Percentiles rank a stretch among this genome's conserved stretches.
Conservation (phyloP, 345 rosid genomes). For the Microthlaspi erraticum region DNA sequence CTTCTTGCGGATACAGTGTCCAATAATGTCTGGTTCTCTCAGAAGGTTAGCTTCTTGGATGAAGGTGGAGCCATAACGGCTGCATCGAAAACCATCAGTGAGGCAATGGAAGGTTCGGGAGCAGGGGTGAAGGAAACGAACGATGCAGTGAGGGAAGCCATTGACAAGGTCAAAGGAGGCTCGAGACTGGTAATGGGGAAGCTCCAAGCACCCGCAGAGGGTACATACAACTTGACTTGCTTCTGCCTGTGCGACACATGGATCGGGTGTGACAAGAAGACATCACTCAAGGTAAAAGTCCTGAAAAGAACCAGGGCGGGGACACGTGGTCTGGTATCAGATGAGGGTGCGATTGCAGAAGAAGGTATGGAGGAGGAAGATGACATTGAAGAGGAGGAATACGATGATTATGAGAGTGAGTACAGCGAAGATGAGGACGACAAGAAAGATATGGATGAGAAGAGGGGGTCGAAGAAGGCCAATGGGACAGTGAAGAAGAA, state of each 20-base stretch:
- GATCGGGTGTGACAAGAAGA: constrained; percentile 88
- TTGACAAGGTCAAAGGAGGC: constrained; percentile 82
- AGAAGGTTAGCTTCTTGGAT: constrained; percentile 93
- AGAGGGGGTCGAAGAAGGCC: constrained; percentile 67
- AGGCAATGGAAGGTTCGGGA: constrained; percentile 92
- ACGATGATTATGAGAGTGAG: constrained; percentile 90
- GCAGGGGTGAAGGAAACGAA: constrained; percentile 75
- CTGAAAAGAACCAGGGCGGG: constrained; percentile 89
- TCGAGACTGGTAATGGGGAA: constrained; percentile 90
- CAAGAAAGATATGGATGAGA: constrained; percentile 62
- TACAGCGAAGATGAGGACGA: constrained; percentile 94
- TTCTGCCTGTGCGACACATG: constrained; percentile 91
- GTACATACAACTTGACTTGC: constrained; percentile 85
- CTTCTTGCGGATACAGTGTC: constrained; percentile 79
- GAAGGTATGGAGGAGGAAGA: constrained; percentile 96
- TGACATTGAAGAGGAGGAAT: constrained; percentile 87
- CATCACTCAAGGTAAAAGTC: constrained; percentile 74
- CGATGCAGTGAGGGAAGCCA: constrained; percentile 66
- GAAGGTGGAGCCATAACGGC: constrained; percentile 76
- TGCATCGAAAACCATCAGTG: constrained; percentile 92
- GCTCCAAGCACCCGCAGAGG: constrained; percentile 86
- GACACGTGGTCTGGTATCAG: constrained; percentile 63
- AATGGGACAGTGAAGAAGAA: constrained; percentile 58
- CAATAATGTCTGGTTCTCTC: constrained; percentile 90
- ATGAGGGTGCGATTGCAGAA: constrained; percentile 74